Evolutionary conservation across 202 grass and related monocot genomes (phyloP), one percentile per base, ranked within the genome.

Genomic region (Digitaria exilis): DNA sequence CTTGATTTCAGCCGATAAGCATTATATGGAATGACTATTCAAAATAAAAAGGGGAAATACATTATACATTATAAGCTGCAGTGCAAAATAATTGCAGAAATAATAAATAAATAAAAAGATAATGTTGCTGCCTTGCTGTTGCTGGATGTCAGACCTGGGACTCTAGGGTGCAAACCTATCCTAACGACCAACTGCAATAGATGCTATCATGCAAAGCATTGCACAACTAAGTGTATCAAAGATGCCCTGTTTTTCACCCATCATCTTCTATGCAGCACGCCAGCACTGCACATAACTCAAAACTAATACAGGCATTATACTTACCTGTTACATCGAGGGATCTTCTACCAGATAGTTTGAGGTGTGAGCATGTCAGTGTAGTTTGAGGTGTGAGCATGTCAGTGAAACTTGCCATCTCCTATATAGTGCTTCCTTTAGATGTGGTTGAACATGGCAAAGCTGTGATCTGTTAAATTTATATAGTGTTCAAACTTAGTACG

Each of bases 401-500:
- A 50, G 65, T 50, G 29, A 75, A 43, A 21, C 84, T 83, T 31
- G 80, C 54, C 34, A 85, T 75, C 45, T 69, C 52, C 51, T 95
- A 16, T 43, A 44, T 3, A 69, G 25, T 58, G 84, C 54, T 73
- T 81, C 55, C 67, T 86, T 83, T 56, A 77, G 66, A 75, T 90
- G 84, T 9, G 84, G 56, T 81, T 76, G n/a, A 50, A 28, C 29
- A n/a, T 18, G 31, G 12, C 51, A 67, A 39, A 61, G 34, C 15
- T 2, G 16, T 44, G 18, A 24, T 82, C 71, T 61, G 50, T 17
- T 9, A 54, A 76, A 61, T 78, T 9, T 83, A 83, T 72, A 64
- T 4, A 51, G 17, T 84, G 21, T 63, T 78, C 9, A 84, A 86
- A 84, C 80, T 85, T 70, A 82, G 84, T 67, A 58, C 82, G 65